Evolutionary conservation across 1,284 basidiomycete genomes (phyloP).

Genomic region (Coriolopsis trogii): DNA sequence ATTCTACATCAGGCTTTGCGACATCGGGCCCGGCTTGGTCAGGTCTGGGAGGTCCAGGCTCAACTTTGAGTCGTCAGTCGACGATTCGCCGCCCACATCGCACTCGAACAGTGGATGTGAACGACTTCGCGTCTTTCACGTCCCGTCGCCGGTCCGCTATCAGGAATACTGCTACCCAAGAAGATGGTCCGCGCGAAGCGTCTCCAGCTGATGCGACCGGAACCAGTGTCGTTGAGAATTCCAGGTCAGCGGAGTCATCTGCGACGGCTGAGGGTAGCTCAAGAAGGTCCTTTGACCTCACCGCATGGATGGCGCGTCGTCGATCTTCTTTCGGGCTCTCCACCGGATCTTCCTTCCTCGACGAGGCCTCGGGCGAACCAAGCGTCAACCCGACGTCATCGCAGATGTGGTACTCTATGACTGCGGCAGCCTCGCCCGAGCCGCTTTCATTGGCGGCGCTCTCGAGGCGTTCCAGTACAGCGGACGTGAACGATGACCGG

Average conservation of each 20-base stretch:
- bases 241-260: slow-evolving; percentile 10
- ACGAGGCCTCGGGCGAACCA: too few species aligned
- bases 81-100: slow-evolving; percentile 54
- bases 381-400: slow-evolving; percentile 25
- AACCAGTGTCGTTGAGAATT: slow-evolving; percentile 8
- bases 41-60: slow-evolving; percentile 21
- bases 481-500: slow-evolving; percentile 19
- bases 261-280: slow-evolving; percentile 1
- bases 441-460: slow-evolving; percentile 2
- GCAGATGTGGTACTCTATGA: slow-evolving; percentile 32
- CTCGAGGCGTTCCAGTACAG: slow-evolving; percentile 10
- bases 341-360: neutral
- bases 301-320: slow-evolving; percentile 15
- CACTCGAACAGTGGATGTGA: slow-evolving; percentile 63
- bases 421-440: slow-evolving; percentile 12
- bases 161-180: slow-evolving; percentile 22
- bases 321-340: neutral
- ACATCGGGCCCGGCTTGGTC: slow-evolving; percentile 7
- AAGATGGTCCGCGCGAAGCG: slow-evolving; percentile 22
- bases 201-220: slow-evolving; percentile 25
- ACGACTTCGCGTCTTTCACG: slow-evolving; percentile 67
- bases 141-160: slow-evolving; percentile 50
- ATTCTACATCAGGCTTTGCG: too few species aligned
- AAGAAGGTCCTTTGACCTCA: slow-evolving; percentile 17
- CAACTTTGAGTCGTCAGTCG: slow-evolving; percentile 44